Percentiles rank a stretch among this genome's conserved stretches.
These are phyloP conservation scores for Leishmania turanica DNA, from an alignment of 208 protist species.

Conservation along the genomic window DNA sequence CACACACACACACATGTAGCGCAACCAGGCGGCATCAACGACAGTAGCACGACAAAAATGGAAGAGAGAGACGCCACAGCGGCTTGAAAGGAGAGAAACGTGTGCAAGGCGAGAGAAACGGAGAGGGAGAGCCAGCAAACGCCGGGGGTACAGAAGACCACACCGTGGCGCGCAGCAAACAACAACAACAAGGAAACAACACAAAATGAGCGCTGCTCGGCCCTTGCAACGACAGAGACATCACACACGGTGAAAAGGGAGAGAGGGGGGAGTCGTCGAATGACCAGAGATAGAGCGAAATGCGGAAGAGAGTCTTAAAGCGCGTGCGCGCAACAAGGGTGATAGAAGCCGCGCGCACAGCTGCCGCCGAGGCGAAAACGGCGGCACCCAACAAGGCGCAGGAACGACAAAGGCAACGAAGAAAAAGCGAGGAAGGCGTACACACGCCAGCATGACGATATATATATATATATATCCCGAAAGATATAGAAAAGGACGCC, in stretches of 20 bases:
- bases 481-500: neutral
- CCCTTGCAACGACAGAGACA: neutral
- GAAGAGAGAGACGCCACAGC: slow-evolving; percentile 7
- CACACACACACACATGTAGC: slow-evolving; percentile 5
- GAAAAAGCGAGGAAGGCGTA: neutral
- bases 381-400: neutral
- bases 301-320: neutral
- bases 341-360: neutral
- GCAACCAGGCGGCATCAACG: neutral
- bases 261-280: neutral
- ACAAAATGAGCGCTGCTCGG: neutral
- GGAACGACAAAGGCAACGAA: neutral
- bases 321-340: neutral
- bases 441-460: neutral
- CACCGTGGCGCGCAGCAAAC: too few relatives aligned
- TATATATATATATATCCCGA: neutral
- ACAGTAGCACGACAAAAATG: slow-evolving; percentile 13
- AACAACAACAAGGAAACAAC: neutral
- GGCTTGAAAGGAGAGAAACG: slow-evolving; percentile 2
- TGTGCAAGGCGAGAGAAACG: neutral
- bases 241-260: neutral
- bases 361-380: neutral
- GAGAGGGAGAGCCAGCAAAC: neutral
- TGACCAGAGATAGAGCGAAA: neutral
- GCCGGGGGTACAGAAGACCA: neutral